phyloP scores from a whole-genome alignment of 164 flowering plant species.

The Euptelea pleiosperma region DNA sequence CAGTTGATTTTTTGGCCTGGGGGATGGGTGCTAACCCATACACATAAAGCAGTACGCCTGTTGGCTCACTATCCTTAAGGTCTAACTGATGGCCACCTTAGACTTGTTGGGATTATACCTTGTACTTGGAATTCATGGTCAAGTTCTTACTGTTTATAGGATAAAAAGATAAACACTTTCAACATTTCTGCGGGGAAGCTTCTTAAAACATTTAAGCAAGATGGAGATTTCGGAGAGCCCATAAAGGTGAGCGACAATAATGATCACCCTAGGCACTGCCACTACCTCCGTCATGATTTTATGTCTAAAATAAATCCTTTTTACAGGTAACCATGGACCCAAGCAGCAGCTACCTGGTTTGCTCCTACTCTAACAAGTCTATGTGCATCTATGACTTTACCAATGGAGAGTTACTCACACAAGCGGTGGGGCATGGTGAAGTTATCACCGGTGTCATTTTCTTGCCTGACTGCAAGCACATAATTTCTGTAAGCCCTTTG shows the following conservation, averaged over 20 bases:
- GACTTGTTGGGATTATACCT: background rate
- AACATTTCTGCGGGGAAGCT: slow-evolving; percentile 54
- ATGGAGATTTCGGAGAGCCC: slow-evolving; percentile 57
- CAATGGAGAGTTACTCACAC: slow-evolving; percentile 52
- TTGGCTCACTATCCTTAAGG: no score
- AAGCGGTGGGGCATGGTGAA: slow-evolving; percentile 64
- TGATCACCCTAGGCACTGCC: background rate
- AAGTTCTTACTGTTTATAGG: slow-evolving; percentile 31
- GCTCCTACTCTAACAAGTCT: slow-evolving; percentile 71
- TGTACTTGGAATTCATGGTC: slow-evolving; percentile 3
- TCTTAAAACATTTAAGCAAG: slow-evolving; percentile 48
- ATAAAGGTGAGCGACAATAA: slow-evolving; percentile 44
- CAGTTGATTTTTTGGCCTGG: no score
- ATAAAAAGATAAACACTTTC: slow-evolving; percentile 60
- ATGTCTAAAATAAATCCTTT: slow-evolving; percentile 12
- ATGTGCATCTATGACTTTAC: slow-evolving; percentile 57
- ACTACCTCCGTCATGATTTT: slow-evolving; percentile 2
- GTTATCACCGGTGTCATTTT: slow-evolving; percentile 62
- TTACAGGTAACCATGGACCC: slow-evolving; percentile 61
- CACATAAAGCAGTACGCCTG: no score
- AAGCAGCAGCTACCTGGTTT: slow-evolving; percentile 63
- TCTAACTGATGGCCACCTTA: no score
- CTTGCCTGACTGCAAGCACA: slow-evolving; percentile 70
- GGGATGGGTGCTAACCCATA: no score
- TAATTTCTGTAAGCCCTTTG: slow-evolving; percentile 59